Conservation (phyloP, 768 basidiomycete species). For the Pisolithus sp. region DNA sequence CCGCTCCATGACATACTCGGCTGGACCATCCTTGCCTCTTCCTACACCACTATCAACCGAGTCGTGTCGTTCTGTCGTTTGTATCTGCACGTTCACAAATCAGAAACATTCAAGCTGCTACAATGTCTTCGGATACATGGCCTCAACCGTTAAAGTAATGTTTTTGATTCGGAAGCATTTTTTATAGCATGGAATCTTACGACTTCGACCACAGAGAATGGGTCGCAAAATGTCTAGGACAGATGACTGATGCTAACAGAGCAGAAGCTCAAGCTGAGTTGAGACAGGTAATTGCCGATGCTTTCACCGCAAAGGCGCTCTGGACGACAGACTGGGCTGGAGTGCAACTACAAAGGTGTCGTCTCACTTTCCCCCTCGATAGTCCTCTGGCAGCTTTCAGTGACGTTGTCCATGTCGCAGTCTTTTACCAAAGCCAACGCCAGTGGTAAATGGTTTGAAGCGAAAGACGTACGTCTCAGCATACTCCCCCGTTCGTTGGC, state of each 20-base stretch:
- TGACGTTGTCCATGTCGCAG: slow-evolving; percentile 30
- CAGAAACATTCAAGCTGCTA: no score
- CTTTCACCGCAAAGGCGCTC: slow-evolving; percentile 76
- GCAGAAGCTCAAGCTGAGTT: slow-evolving; percentile 87
- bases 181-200: not conserved
- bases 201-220: slow-evolving; percentile 61
- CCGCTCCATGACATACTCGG: not conserved
- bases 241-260: slow-evolving; percentile 86
- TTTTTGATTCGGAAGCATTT: not conserved
- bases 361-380: not conserved
- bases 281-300: slow-evolving; percentile 93
- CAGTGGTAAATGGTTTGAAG: slow-evolving; percentile 49
- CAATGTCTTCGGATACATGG: slow-evolving; percentile 76
- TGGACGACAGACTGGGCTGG: slow-evolving; percentile 94
- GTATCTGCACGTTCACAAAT: not conserved
- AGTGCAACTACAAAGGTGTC: slow-evolving; percentile 79
- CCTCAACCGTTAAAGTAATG: slow-evolving; percentile 72
- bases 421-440: slow-evolving; percentile 54
- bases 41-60: not conserved
- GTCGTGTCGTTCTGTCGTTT: not conserved
- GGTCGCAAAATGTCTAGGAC: slow-evolving; percentile 89
- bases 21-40: not conserved
- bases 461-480: slow-evolving; percentile 55
- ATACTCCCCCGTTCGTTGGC: not conserved
- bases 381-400: slow-evolving; percentile 11